Evolutionary conservation across 257 asterid species (phyloP).

Genomic region (Leonotis leonurus): DNA sequence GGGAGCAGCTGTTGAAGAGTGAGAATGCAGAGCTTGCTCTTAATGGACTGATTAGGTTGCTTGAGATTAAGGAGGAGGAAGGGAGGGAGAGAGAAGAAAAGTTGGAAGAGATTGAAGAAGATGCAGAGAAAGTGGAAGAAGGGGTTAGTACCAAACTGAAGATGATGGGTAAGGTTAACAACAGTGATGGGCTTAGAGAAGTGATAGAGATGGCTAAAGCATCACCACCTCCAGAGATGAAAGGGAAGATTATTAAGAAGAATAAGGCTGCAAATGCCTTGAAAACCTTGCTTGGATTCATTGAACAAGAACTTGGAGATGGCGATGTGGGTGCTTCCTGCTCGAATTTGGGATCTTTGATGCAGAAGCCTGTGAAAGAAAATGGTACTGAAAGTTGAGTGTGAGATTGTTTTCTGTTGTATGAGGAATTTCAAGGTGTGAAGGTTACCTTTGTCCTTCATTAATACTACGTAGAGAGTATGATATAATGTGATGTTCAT

Average conservation of each 20-base stretch:
- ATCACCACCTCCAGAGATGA: neutral
- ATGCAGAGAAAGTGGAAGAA: too few relatives aligned
- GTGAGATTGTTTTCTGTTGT: too few relatives aligned
- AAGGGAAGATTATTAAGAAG: neutral
- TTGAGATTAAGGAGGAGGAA: too few relatives aligned
- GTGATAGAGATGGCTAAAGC: conserved; percentile 3
- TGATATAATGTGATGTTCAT: too few relatives aligned
- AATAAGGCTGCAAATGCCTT: conserved; percentile 18
- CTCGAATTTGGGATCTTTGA: too few relatives aligned
- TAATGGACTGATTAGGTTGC: conserved; percentile 30
- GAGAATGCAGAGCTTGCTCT: conserved; percentile 30
- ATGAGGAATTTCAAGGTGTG: too few relatives aligned
- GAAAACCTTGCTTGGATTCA: conserved; percentile 14
- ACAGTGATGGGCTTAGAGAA: neutral
- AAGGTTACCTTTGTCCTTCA: too few relatives aligned
- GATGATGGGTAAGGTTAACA: too few relatives aligned
- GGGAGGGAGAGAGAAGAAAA: neutral
- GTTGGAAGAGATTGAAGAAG: neutral
- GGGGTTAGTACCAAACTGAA: too few relatives aligned
- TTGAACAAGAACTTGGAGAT: neutral
- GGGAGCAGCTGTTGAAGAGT: conserved; percentile 40
- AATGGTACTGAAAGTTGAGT: too few relatives aligned
- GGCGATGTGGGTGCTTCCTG: neutral
- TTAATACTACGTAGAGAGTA: too few relatives aligned
- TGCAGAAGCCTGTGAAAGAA: too few relatives aligned